phyloP scores from a whole-genome alignment of 345 rosid genomes.

The Theobroma cacao region DNA sequence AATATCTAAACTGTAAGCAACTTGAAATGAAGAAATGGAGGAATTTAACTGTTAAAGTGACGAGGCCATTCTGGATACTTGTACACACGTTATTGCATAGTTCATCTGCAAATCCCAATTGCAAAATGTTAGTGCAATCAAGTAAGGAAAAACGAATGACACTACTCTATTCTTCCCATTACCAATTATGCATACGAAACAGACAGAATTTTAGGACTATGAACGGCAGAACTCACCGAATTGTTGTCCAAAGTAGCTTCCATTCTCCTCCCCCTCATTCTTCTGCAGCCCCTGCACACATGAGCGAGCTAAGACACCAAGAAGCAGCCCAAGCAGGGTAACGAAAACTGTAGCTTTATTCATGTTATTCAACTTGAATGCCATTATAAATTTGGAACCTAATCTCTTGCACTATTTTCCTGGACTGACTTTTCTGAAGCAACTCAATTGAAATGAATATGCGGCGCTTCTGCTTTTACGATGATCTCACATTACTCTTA shows the following conservation, averaged over 20 bases:
- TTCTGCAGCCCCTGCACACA: neutral
- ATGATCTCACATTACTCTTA: neutral
- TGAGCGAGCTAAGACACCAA: neutral
- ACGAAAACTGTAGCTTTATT: neutral
- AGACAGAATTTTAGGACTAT: neutral
- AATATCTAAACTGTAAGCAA: slow-evolving; percentile 23
- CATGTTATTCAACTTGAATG: slow-evolving; percentile 16
- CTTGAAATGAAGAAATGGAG: slow-evolving; percentile 32
- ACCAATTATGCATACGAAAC: too few relatives aligned
- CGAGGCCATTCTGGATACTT: neutral
- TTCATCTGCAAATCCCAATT: slow-evolving; percentile 18
- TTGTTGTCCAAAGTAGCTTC: neutral
- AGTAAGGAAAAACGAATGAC: neutral
- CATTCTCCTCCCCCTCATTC: neutral
- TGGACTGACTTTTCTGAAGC: neutral
- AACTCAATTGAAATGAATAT: neutral
- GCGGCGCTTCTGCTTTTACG: neutral
- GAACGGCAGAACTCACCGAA: slow-evolving; percentile 18
- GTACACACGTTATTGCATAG: neutral
- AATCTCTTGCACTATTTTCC: neutral
- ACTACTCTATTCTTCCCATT: neutral
- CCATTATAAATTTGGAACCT: neutral
- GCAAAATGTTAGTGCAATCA: neutral
- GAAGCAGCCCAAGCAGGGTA: slow-evolving; percentile 2
- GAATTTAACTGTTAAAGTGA: slow-evolving; percentile 14